Evolutionary conservation across 331 rosid genomes (phyloP), one percentile per base, ranked within the genome.

Genomic region (Rhamnella rubrinervis): DNA sequence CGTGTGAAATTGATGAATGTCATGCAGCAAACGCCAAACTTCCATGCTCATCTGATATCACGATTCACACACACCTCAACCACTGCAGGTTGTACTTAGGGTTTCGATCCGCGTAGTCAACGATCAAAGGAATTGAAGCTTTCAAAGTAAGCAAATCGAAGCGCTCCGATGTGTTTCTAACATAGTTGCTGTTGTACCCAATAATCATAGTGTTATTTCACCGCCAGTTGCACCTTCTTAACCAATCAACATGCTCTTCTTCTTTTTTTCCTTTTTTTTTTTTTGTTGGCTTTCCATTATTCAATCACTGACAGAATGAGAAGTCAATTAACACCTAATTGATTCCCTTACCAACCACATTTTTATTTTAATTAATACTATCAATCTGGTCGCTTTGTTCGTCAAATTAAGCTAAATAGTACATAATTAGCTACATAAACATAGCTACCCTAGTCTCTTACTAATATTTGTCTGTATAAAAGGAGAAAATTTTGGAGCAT

Each of bases 281-380:
- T 3, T 21, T 55, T 38, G 31, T 44, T 60, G 39, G 23, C 19
- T 62, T 41, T 35, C 40, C 40, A 26, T 53, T 25, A 23, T 23
- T 35, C 58, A 26, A 60, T 66, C 61, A 61, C 72, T 50, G 69
- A 67, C 63, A 67, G 51, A 40, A 40, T 63, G 47, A 31, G 80
- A 67, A 53, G 75, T 70, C 73, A 72, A 66, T 20, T 8, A 65
- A 35, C 76, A 77, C 53, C 60, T 72, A 79, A 79, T 77, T 62
- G 39, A 68, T 56, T 16, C 31, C 53, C 65, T 60, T 70, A 75
- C 83, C 85, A 64, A 65, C 76, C 79, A 31, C 50, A 14, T 44
- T 20, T 41, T 70, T 47, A 11, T 12, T 8, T 61, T 71, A 19
- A 41, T 41, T 72, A 46, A 19, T 67, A 53, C 10, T 55, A 23